phyloP scores from a whole-genome alignment of 2,329 filamentous ascomycete species.

The Penicillium sp. region DNA sequence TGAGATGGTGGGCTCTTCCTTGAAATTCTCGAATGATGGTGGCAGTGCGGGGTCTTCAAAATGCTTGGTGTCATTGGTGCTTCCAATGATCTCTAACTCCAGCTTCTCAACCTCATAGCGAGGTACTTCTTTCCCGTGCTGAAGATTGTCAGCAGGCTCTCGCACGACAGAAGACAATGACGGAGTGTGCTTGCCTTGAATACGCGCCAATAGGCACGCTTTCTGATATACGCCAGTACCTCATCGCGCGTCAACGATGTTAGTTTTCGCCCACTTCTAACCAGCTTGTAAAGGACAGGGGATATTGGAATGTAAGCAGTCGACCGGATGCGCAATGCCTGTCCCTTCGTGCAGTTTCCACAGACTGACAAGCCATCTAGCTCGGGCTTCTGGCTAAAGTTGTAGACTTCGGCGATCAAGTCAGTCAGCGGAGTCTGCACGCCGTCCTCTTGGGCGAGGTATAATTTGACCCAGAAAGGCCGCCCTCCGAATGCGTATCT shows the following conservation, averaged over 20 bases:
- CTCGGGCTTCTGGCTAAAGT: constrained; percentile 13
- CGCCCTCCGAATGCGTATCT: constrained; percentile 13
- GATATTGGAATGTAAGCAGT: constrained; percentile 11
- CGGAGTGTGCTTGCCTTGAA: not conserved
- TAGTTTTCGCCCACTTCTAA: constrained; percentile 5
- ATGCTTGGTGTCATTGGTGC: constrained; percentile 11
- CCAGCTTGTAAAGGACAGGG: constrained; percentile 7
- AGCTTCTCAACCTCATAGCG: constrained; percentile 11
- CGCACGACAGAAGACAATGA: too few species aligned
- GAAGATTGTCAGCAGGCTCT: not conserved
- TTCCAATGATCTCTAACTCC: constrained; percentile 13
- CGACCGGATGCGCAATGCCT: not conserved
- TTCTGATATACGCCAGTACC: constrained; percentile 3
- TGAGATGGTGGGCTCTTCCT: constrained; percentile 10
- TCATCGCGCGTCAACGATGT: constrained; percentile 8
- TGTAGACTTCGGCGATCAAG: constrained; percentile 12
- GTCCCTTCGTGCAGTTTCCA: constrained; percentile 8
- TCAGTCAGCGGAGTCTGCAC: constrained; percentile 6
- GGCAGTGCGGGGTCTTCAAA: constrained; percentile 4
- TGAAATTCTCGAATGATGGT: constrained; percentile 9
- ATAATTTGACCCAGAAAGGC: constrained; percentile 13
- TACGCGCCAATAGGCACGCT: constrained; percentile 10
- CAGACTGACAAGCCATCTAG: constrained; percentile 5
- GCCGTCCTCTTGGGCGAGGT: constrained; percentile 11
- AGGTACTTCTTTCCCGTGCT: constrained; percentile 10